Conservation (phyloP, 148 eudicot genomes). For the Persicaria tinctoria region DNA sequence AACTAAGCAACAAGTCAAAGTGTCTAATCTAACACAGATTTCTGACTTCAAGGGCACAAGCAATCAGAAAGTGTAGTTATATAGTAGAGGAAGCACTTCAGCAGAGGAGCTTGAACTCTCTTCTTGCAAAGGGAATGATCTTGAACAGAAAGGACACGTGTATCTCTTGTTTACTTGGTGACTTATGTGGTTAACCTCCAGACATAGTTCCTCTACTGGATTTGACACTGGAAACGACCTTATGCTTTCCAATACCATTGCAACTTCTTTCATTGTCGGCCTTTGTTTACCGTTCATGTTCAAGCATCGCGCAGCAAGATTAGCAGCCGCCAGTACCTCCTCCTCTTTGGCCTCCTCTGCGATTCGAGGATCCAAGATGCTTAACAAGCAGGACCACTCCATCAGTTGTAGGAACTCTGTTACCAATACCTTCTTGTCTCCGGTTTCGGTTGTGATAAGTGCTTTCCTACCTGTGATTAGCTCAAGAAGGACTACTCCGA, state of each 20-base stretch:
- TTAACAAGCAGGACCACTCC: background rate
- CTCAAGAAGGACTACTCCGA: slow-evolving; percentile 3
- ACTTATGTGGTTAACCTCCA: background rate
- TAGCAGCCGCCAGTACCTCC: slow-evolving; percentile 13
- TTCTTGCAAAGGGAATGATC: background rate
- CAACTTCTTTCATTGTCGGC: slow-evolving; percentile 25
- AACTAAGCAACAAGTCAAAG: too few species aligned
- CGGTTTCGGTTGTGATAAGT: background rate
- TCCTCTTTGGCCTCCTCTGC: slow-evolving; percentile 17
- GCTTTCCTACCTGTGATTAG: background rate
- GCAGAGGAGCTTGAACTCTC: background rate
- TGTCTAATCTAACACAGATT: too few species aligned
- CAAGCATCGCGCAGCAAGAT: slow-evolving; percentile 16
- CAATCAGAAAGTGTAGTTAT: background rate
- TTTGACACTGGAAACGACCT: background rate
- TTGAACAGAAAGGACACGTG: background rate
- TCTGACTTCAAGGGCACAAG: too few species aligned
- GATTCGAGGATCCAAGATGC: slow-evolving; percentile 15
- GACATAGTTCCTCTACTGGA: background rate
- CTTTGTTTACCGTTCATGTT: slow-evolving; percentile 18
- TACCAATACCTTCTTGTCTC: background rate
- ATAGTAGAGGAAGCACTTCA: background rate
- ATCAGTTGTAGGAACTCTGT: background rate
- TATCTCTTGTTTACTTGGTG: background rate
- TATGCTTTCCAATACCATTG: background rate